A percentile compares a stretch with the other conserved stretches of the same genome.
Conservation (phyloP, 208 protist species). For the Naegleria lovaniensis region DNA sequence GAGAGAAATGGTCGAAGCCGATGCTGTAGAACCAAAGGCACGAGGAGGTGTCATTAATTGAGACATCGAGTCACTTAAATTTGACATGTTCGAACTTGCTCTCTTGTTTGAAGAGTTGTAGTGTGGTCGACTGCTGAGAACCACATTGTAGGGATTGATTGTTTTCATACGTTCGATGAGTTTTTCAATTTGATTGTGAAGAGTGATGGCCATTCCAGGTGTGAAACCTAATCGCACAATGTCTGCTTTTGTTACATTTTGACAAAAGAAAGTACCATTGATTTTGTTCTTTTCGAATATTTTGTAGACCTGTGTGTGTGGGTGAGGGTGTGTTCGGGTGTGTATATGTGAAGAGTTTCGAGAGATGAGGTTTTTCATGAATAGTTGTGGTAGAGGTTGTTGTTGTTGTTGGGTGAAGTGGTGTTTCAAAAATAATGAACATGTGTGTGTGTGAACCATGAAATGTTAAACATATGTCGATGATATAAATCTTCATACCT, state of each 20-base stretch:
- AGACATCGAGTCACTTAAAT: neutral
- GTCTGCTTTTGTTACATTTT: neutral
- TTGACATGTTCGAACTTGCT: neutral
- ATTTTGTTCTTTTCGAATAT: slow-evolving; percentile 6
- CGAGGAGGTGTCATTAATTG: neutral
- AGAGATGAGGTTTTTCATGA: too few relatives aligned
- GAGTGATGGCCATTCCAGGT: neutral
- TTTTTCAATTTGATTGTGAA: slow-evolving; percentile 3
- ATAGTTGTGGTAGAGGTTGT: too few relatives aligned
- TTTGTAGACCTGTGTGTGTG: neutral
- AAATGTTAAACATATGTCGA: too few relatives aligned
- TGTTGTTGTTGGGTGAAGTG: too few relatives aligned
- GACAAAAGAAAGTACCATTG: neutral
- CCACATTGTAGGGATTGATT: neutral
- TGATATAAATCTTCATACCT: too few relatives aligned
- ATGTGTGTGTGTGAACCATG: too few relatives aligned
- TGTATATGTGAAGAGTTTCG: too few relatives aligned
- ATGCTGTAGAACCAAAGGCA: neutral
- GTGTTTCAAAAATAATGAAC: too few relatives aligned
- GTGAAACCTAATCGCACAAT: neutral
- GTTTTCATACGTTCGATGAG: neutral
- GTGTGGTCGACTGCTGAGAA: neutral
- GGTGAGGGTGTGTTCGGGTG: neutral
- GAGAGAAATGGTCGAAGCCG: neutral
- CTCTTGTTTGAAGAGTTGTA: neutral